Percentiles rank a stretch among this genome's conserved stretches.
Evolutionary conservation across 164 flowering plant species (phyloP).

Genomic region (Aristolochia contorta): DNA sequence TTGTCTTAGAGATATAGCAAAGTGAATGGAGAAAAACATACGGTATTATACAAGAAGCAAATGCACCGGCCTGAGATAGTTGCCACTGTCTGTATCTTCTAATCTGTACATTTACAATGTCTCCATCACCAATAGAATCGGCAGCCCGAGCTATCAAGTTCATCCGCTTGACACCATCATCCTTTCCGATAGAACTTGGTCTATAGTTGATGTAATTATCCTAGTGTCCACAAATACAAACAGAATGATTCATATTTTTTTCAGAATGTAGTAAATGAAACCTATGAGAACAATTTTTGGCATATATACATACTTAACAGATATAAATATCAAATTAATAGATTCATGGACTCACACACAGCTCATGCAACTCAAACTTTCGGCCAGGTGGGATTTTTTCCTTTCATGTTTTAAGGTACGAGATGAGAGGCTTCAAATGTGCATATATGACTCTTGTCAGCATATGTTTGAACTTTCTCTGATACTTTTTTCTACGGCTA

Average conservation of each 20-base stretch:
- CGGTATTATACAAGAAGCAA: constrained; percentile 85
- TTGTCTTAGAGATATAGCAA: too few species aligned
- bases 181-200: constrained; percentile 66
- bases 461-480: too few species aligned
- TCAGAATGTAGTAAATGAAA: background rate
- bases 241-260: background rate
- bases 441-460: too few species aligned
- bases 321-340: too few species aligned
- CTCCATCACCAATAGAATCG: constrained; percentile 91
- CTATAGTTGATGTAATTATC: constrained; percentile 87
- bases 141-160: constrained; percentile 84
- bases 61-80: constrained; percentile 56
- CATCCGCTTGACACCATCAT: constrained; percentile 82
- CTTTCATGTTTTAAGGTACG: too few species aligned
- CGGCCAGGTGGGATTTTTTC: background rate
- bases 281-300: too few species aligned
- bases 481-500: too few species aligned
- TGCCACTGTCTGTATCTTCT: constrained; percentile 95
- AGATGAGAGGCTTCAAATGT: too few species aligned
- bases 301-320: too few species aligned
- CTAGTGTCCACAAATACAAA: constrained; percentile 26
- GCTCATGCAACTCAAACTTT: background rate
- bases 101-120: constrained; percentile 87
- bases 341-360: background rate
- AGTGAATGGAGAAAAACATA: constrained; percentile 30